A percentile compares a stretch with the other conserved stretches of the same genome.
Conservation (phyloP, 495 filamentous ascomycete genomes). For the Hypoxylon subgilvum region DNA sequence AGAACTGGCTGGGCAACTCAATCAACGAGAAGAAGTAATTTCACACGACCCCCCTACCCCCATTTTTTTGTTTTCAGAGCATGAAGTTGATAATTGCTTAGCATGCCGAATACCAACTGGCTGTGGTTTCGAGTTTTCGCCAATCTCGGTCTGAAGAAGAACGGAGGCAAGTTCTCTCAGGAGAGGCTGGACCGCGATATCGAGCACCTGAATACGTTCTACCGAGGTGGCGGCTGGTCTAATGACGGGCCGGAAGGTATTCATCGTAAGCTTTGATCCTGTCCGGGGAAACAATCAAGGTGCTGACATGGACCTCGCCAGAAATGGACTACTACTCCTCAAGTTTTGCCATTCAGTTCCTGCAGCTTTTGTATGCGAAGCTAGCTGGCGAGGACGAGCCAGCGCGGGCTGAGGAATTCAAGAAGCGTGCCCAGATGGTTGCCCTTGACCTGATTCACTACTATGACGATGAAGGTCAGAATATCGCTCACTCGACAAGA, state of each 20-base stretch:
- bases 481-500: not conserved
- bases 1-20: conserved; percentile 69
- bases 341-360: conserved; percentile 78
- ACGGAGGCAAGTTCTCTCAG: conserved; percentile 69
- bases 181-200: conserved; percentile 73
- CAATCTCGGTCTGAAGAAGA: conserved; percentile 75
- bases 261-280: conserved; percentile 52
- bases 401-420: conserved; percentile 70
- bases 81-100: conserved; percentile 28
- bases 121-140: conserved; percentile 85
- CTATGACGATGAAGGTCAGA: conserved; percentile 66
- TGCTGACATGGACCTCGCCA: conserved; percentile 19
- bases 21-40: conserved; percentile 73
- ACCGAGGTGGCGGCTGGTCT: conserved; percentile 78
- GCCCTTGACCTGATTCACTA: conserved; percentile 77
- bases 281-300: not conserved
- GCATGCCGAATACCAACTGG: conserved; percentile 67
- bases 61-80: no score
- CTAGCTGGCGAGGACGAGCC: conserved; percentile 72
- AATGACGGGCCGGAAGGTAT: conserved; percentile 79
- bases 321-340: conserved; percentile 86
- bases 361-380: conserved; percentile 78
- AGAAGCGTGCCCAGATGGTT: conserved; percentile 65
- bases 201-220: conserved; percentile 78
- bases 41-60: not conserved